Base-by-base conservation (phyloP, 1,139 yeast genomes). In the Debaryomyces fabryi region DNA sequence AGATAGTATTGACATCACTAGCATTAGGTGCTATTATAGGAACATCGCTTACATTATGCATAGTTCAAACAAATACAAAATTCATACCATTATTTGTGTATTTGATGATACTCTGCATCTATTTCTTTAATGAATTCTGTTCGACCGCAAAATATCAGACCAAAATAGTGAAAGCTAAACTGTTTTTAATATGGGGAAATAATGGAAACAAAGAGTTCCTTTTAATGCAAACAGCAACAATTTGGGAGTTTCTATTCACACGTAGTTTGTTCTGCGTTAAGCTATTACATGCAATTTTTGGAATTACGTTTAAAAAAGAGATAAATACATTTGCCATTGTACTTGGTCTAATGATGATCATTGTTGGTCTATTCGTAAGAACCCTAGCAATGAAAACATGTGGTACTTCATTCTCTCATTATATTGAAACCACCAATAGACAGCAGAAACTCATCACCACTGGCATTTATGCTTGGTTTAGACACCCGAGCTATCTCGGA, bases 401-500 rank as follows among this genome's bases (percentile, higher is more conserved):
- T 48, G 78, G 78, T 0, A 57, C 54, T 16, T 67, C 74, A 25
- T 74, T 74, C 50, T 65, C 71, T 38, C 79, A 74, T 53, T 58
- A 60, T 46, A 63, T 68, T 24, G 45, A 48, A 42, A 29, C 49
- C 24, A 10, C 46, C 30, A 20, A 36, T 12, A 39, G 24, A 12
- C 42, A 52, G 7, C 57, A 53, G 25, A 53, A 44, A 25, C 57
- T 74, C 40, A 63, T 72, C 16, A 69, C 73, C 3, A 42, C 48
- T 6, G 79, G 79, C 0, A 54, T 72, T 4, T 74, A 69, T 51
- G 44, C 53, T 6, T 58, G 50, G 49, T 45, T 59, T 38, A 53
- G 79, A 47, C 79, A 75, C 50, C 79, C 79, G 7, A 70, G 76
- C 50, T 75, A 75, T 50, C 50, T 71, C n/a, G 79, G 79, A 23